phyloP scores from a whole-genome alignment of 2,329 filamentous ascomycete species.

The Plenodomus tracheiphilus region DNA sequence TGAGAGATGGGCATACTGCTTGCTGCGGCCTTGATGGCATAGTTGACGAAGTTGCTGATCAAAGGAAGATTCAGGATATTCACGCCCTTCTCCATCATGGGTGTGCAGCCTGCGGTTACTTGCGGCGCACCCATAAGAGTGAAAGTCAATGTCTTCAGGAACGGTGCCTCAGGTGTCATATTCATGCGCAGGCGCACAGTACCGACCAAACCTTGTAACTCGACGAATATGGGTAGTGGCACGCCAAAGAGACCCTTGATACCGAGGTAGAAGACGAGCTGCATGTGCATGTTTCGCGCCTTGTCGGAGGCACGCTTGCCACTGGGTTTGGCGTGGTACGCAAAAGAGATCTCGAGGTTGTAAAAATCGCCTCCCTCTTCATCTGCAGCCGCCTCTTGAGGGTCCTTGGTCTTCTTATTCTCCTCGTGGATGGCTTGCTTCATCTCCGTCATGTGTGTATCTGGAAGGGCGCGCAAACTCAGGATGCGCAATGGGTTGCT shows the following conservation, averaged over 20 bases:
- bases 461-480: constrained; percentile 82
- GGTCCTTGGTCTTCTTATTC: constrained; percentile 79
- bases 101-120: constrained; percentile 84
- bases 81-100: constrained; percentile 87
- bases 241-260: constrained; percentile 87
- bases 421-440: constrained; percentile 79
- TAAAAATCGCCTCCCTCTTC: constrained; percentile 92
- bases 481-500: constrained; percentile 87
- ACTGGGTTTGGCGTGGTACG: constrained; percentile 84
- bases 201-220: constrained; percentile 86
- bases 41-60: constrained; percentile 97
- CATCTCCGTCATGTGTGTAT: constrained; percentile 77
- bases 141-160: constrained; percentile 87
- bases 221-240: constrained; percentile 84
- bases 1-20: constrained; percentile 47
- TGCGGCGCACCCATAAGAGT: constrained; percentile 94
- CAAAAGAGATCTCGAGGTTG: constrained; percentile 87
- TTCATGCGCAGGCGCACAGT: constrained; percentile 82
- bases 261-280: constrained; percentile 90
- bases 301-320: constrained; percentile 73
- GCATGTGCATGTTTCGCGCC: constrained; percentile 96
- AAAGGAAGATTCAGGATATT: constrained; percentile 90
- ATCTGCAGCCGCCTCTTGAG: constrained; percentile 82
- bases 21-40: constrained; percentile 83
- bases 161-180: constrained; percentile 87